Evolutionary conservation across 129 eudicot species (phyloP).

Genomic region (Chrysanthemum makinoi): DNA sequence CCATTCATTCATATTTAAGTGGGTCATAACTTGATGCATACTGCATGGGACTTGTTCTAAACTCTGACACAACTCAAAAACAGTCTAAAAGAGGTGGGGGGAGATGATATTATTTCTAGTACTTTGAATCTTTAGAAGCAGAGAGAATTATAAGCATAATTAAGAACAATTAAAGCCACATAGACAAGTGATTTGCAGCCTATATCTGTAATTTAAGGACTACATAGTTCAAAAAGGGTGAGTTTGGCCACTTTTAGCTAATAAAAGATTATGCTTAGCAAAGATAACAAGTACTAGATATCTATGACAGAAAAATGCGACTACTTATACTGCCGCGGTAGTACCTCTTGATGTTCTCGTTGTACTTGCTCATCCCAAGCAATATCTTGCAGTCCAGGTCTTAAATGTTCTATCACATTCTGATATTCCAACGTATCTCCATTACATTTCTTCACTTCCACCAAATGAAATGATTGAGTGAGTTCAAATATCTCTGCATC

Average conservation of each 20-base stretch:
- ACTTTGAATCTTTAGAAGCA: background rate
- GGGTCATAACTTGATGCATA: background rate
- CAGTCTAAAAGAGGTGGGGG: background rate
- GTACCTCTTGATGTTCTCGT: constrained; percentile 14
- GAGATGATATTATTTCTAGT: background rate
- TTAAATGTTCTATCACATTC: constrained; percentile 43
- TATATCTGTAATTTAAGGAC: background rate
- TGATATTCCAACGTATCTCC: constrained; percentile 73
- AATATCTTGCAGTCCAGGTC: constrained; percentile 64
- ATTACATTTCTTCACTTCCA: constrained; percentile 55
- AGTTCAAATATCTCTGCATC: constrained; percentile 77
- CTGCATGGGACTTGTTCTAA: background rate
- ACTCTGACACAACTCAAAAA: background rate
- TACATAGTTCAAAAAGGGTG: background rate
- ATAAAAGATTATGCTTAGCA: constrained; percentile 1
- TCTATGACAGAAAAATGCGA: background rate
- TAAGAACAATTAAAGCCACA: background rate
- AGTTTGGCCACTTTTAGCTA: background rate
- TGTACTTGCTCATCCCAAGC: constrained; percentile 62
- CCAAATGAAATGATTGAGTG: constrained; percentile 48
- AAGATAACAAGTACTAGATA: background rate
- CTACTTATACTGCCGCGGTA: constrained; percentile 30
- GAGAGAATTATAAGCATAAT: background rate
- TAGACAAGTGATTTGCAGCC: background rate
- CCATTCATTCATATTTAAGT: background rate